Evolutionary conservation across 2,329 filamentous ascomycete genomes (phyloP).

Genomic region (Xylariaceae sp.): DNA sequence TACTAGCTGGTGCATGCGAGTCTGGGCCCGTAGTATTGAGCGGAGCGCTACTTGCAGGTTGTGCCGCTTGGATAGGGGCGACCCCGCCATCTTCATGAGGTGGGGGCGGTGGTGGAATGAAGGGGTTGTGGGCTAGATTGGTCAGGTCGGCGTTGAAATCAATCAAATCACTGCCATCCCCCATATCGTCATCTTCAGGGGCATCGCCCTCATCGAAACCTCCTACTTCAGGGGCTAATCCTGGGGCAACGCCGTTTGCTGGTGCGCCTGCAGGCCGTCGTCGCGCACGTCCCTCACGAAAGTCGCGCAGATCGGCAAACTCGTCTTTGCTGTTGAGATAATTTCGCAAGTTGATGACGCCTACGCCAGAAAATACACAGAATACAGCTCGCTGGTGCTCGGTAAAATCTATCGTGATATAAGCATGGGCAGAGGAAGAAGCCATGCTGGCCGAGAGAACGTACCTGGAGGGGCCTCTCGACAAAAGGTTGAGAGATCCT

Average conservation of each 20-base stretch:
- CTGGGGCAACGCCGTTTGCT: slow-evolving; percentile 13
- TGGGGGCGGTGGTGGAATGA: slow-evolving; percentile 15
- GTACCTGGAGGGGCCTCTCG: slow-evolving; percentile 73
- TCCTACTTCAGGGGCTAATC: slow-evolving; percentile 24
- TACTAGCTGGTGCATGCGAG: slow-evolving; percentile 2
- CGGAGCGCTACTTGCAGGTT: not conserved
- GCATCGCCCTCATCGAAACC: slow-evolving; percentile 32
- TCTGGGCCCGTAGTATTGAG: not conserved
- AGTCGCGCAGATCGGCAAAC: slow-evolving; percentile 42
- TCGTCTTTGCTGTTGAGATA: slow-evolving; percentile 62
- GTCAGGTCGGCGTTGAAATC: slow-evolving; percentile 26
- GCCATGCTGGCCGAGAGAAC: slow-evolving; percentile 15
- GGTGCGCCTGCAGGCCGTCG: slow-evolving; percentile 15
- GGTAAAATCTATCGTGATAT: slow-evolving; percentile 69
- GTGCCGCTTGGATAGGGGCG: not conserved
- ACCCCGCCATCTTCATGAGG: slow-evolving; percentile 7
- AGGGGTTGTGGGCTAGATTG: slow-evolving; percentile 21
- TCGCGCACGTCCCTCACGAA: slow-evolving; percentile 21
- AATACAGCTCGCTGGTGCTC: slow-evolving; percentile 93
- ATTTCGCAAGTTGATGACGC: slow-evolving; percentile 71
- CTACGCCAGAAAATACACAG: slow-evolving; percentile 90
- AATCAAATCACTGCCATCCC: slow-evolving; percentile 33
- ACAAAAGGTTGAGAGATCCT: slow-evolving; percentile 81
- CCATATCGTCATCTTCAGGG: slow-evolving; percentile 35
- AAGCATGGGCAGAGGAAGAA: slow-evolving; percentile 20